These are phyloP conservation scores for Clarkia xantiana DNA, from an alignment of 345 rosid species.

Conservation along the genomic window DNA sequence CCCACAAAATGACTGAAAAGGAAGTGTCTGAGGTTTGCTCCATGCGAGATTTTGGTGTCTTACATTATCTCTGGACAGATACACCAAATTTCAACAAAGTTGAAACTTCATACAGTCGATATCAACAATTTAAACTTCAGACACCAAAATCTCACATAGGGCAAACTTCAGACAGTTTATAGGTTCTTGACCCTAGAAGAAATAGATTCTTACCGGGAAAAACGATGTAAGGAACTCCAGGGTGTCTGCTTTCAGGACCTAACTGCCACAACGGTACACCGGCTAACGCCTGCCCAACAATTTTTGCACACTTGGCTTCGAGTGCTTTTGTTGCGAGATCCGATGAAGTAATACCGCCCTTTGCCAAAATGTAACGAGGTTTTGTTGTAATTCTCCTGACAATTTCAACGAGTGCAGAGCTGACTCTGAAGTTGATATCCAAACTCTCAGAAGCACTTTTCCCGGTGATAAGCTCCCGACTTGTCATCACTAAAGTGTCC, in stretches of 20 bases:
- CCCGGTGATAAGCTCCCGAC: constrained; percentile 81
- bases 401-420: constrained; percentile 92
- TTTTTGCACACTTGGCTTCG: constrained; percentile 72
- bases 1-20: not conserved
- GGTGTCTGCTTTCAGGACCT: constrained; percentile 95
- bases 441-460: constrained; percentile 91
- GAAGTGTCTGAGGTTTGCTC: too few species aligned
- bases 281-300: constrained; percentile 87
- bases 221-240: constrained; percentile 91
- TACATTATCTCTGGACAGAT: too few species aligned
- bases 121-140: too few species aligned
- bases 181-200: not conserved
- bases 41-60: too few species aligned
- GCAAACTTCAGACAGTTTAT: too few species aligned
- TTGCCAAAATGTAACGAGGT: constrained; percentile 94
- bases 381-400: constrained; percentile 59
- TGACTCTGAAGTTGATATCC: constrained; percentile 86
- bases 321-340: constrained; percentile 97
- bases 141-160: too few species aligned
- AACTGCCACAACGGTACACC: constrained; percentile 96
- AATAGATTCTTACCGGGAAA: constrained; percentile 58
- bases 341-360: constrained; percentile 98
- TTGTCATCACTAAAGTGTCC: constrained; percentile 82
- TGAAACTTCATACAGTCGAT: too few species aligned
- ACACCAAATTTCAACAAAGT: too few species aligned